These are phyloP conservation scores for Erysiphe pisi DNA, from an alignment of 2,329 filamentous ascomycete genomes.

Conservation along the genomic window DNA sequence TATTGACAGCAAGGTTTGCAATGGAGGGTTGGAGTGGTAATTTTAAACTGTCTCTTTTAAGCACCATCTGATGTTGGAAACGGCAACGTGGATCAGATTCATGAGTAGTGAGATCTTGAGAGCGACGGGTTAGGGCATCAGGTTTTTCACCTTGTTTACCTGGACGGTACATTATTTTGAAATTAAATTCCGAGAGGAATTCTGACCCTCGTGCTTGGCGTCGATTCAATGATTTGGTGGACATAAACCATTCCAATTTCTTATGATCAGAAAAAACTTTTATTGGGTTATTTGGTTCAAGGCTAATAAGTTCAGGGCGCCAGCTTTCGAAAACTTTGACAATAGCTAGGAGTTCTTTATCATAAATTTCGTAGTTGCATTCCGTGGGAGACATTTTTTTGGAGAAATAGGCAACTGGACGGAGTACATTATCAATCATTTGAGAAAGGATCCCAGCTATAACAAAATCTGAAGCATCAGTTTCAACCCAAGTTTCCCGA, in stretches of 20 bases:
- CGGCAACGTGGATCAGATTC: no score
- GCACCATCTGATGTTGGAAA: no score
- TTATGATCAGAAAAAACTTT: neutral
- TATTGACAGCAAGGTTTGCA: no score
- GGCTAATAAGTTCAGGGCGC: neutral
- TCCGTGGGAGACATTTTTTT: neutral
- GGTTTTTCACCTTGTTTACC: neutral
- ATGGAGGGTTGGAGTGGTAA: no score
- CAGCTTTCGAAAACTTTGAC: neutral
- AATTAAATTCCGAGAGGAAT: neutral
- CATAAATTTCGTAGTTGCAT: constrained; percentile 9
- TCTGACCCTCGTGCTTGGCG: neutral
- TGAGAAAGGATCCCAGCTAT: neutral
- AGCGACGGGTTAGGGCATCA: neutral
- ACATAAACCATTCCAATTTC: neutral
- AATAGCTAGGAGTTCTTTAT: constrained; percentile 1
- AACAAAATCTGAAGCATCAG: neutral
- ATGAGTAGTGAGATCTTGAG: no score
- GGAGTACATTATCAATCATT: neutral
- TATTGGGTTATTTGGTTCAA: neutral
- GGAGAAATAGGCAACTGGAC: neutral
- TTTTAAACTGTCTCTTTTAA: no score
- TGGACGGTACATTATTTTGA: neutral
- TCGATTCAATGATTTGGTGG: constrained; percentile 4
- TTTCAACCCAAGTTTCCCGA: neutral